phyloP scores from a whole-genome alignment of 495 filamentous ascomycete species.

The Trichocladium antarcticum region DNA sequence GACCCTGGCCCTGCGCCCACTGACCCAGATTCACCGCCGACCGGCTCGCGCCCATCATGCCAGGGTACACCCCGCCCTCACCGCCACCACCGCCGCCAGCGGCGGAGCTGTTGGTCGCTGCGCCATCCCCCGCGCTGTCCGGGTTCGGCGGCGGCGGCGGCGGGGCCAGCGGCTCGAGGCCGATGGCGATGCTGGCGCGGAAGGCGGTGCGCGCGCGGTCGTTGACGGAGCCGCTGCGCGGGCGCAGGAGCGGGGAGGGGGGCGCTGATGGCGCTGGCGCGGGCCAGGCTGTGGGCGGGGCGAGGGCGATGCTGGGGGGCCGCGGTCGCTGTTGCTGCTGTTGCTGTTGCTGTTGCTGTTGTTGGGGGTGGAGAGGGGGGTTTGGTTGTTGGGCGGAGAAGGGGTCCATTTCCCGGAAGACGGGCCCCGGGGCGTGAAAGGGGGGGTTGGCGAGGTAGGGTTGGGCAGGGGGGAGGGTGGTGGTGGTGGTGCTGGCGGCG shows the following conservation, averaged over 20 bases:
- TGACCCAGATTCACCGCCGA: constrained; percentile 7
- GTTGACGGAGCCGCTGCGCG: constrained; percentile 24
- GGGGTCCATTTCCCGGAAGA: constrained; percentile 25
- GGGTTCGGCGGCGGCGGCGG: not conserved
- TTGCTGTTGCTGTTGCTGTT: not conserved
- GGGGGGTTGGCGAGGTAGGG: constrained; percentile 16
- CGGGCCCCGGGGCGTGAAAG: constrained; percentile 30
- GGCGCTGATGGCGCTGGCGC: constrained; percentile 6
- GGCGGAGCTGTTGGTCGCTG: not conserved
- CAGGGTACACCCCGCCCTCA: not conserved
- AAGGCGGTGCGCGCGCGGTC: constrained; percentile 24
- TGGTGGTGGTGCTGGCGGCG: too few relatives aligned
- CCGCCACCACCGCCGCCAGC: not conserved
- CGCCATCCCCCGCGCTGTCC: not conserved
- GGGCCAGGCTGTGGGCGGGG: not conserved
- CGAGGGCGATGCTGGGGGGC: not conserved
- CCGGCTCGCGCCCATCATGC: constrained; percentile 4
- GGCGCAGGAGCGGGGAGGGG: constrained; percentile 24
- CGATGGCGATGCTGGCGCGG: constrained; percentile 37
- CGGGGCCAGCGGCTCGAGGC: constrained; percentile 33
- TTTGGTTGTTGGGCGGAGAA: constrained; percentile 4
- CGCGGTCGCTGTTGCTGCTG: not conserved
- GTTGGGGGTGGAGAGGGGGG: too few relatives aligned
- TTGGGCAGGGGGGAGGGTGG: constrained; percentile 10
- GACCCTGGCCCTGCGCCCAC: too few relatives aligned